Base-by-base conservation (phyloP, 2,329 filamentous ascomycete genomes). In the Xylariaceae sp. region DNA sequence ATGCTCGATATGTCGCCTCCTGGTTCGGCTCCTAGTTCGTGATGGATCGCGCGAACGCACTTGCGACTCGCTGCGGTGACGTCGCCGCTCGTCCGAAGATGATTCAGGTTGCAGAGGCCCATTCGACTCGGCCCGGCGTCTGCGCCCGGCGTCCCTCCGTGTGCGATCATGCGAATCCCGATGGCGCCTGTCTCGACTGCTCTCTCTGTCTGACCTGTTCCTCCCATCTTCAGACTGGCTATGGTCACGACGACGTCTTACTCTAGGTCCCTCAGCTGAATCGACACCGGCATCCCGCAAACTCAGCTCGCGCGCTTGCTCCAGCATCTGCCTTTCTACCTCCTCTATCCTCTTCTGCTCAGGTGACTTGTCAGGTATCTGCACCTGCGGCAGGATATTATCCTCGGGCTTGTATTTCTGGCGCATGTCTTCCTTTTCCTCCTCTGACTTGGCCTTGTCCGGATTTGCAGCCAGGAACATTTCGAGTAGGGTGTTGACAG, bases 401-500 rank as follows among this genome's bases (percentile, higher is more conserved):
- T 97, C 92, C 2, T 93, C 93, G 0, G 86, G 89, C 63, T 82
- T 91, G 74, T 96, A 98, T 65, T 88, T 88, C 62, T 79, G 78
- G 32, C 83, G 83, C 77, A 95, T 86, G 62, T 92, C 90, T 44
- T 85, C 81, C 73, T 89, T 92, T 70, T 99, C 95, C 7, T 83
- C 80, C 0, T 82, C 80, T 0, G 85, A 80, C 69, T 88, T 90
- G 21, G 79, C 87, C 65, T 89, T 89, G 18, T 85, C 84, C 1
- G 95, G 93, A 68, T 96, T 91, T 44, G 89, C 86, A 21, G 86
- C 81, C 37, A 97, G 76, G 65, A 90, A 92, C 83, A 96, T 93
- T 53, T 98, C 93, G 57, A 99, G 78, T 44, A 98, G 79, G 1
- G 92, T 96, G 7, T 88, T 93, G 49, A 97, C 89, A 20, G 89